Base-by-base conservation (phyloP, 805 yeast genomes). In the Candida sithepensis region DNA sequence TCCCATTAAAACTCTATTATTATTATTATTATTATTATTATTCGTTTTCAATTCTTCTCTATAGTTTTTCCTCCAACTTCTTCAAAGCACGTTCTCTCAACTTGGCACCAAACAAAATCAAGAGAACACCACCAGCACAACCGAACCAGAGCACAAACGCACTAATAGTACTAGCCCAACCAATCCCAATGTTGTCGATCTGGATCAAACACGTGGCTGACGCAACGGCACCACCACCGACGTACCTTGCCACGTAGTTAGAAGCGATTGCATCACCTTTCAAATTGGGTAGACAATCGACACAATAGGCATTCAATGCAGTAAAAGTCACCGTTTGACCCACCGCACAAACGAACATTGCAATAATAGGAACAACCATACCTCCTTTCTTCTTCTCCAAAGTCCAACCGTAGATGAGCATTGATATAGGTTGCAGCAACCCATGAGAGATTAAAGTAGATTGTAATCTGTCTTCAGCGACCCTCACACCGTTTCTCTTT, bases 191-290 rank as follows among this genome's bases (percentile, higher is more conserved):
- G 22, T 61, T 54, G 4, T 75, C 53, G 13, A 80, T 66, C 34
- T 75, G 74, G 13, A 67, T 62, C 23, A 80, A 62, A 46, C 77
- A 73, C 2, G 79, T 68, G 4, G 77, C 81, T 5, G 80, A 69
- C 1, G 77, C 76, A 8, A 79, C 60, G 1, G 79, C 81, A 13
- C 78, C 79, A 5, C 79, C 76, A 28, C 56, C 36, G 1, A 76
- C 48, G 53, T 72, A 78, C 42, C 85, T 61, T 1, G 73, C 60
- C 43, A 75, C 70, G 48, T 80, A 80, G 53, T 78, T 79, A 8
- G 79, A 72, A 0, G 77, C 81, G 38, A 80, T 74, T 1, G 80
- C 83, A 55, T 75, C 84, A 19, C 83, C 81, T 30, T 69, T 71
- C 39, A 79, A 57, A 28, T 74, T 69, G 1, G 83, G 82, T 73